A percentile compares a stretch with the other conserved stretches of the same genome.
Conservation (phyloP, 768 basidiomycete species). For the Termitomyces sp. region DNA sequence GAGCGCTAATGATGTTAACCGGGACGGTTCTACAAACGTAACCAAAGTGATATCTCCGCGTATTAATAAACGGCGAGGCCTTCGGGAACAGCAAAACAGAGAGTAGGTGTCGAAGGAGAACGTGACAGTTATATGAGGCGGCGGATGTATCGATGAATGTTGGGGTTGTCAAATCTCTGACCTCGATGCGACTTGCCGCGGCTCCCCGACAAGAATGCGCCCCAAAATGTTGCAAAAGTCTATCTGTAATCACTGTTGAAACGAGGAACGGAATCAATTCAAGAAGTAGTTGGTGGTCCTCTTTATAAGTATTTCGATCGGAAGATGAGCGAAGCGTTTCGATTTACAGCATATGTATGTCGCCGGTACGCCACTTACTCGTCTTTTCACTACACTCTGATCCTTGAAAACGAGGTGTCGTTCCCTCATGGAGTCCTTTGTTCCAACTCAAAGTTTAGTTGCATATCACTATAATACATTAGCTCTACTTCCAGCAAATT, state of each 20-base stretch:
- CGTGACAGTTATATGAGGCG: background rate
- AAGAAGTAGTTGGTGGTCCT: no score
- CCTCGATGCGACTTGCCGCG: no score
- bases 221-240: background rate
- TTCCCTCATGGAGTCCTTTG: no score
- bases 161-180: background rate
- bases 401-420: no score
- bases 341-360: background rate
- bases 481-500: background rate
- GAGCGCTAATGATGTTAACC: conserved; percentile 1
- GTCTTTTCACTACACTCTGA: no score
- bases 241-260: background rate
- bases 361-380: background rate
- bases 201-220: background rate
- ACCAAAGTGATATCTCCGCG: conserved; percentile 16
- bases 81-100: background rate
- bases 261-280: background rate
- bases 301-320: background rate
- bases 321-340: no score
- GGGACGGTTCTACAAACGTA: conserved; percentile 9
- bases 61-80: background rate
- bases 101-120: background rate
- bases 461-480: no score
- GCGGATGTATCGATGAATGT: background rate
- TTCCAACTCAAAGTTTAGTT: no score